Evolutionary conservation across 257 asterid species (phyloP), one percentile per base, ranked within the genome.

Genomic region (Anisodus acutangulus): DNA sequence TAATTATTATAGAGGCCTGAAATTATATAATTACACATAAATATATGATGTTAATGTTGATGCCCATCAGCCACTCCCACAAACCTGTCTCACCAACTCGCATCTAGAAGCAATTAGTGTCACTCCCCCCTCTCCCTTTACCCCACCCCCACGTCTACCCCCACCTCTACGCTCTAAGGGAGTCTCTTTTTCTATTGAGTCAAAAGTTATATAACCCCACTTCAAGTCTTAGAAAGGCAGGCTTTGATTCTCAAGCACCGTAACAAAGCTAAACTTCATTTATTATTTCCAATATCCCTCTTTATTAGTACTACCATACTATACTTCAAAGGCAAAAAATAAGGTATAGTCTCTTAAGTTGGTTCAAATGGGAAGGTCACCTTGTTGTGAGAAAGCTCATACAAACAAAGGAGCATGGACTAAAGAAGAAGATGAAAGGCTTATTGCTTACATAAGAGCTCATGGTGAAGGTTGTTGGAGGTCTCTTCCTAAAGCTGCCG

Each of bases 391-490:
- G 89, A 94, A 94, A 84, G 99, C 97, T 47, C 98, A 94, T 88
- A 95, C 98, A 1, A 94, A 95, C 91, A 94, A 95, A 90, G 99
- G 98, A 47, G 99, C 98, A 0, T 95, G 99, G 98, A 93, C 97
- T 1, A 95, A 95, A 79, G 99, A 94, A 87, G 99, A 95, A 91
- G 99, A 95, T 67, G 97, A 95, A 43, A 90, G 99, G 3, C 94
- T 95, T 16, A 89, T 91, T 35, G 86, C 94, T 12, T 92, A 95
- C 72, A 95, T 95, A 62, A 90, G 95, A 7, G 88, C 95, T 4
- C 95, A 95, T 78, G 98, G 99, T 5, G 99, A 95, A 90, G 99
- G 99, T 6, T 93, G 98, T 88, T 94, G 99, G 99, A 89, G 99
- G n/a, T 92, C 97, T 5, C 95, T 95, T 60, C 99, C 99, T 11